Conservation (phyloP, 768 basidiomycete species). For the Boletellus sp. region DNA sequence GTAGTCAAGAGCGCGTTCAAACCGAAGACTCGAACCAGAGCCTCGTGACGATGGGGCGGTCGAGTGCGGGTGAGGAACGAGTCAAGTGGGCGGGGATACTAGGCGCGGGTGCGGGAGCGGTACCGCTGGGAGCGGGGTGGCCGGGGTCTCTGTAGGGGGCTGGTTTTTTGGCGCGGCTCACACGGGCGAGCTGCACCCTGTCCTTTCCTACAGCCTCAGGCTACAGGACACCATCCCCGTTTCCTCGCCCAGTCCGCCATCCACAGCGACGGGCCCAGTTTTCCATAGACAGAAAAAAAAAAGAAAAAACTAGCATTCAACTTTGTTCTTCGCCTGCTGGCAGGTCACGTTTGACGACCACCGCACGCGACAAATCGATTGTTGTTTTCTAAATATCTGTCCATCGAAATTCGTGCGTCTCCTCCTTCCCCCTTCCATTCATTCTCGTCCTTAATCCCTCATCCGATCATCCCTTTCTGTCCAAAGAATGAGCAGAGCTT, state of each 20-base stretch:
- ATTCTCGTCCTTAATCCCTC: background rate
- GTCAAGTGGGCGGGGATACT: background rate
- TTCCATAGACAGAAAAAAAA: constrained; percentile 39
- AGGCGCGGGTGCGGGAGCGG: constrained; percentile 4
- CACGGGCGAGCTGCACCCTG: constrained; percentile 32
- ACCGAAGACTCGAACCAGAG: too few relatives aligned
- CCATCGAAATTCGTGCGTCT: constrained; percentile 42
- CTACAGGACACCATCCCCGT: constrained; percentile 30
- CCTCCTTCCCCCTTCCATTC: constrained; percentile 11
- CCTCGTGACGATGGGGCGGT: too few relatives aligned
- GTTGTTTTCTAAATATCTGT: constrained; percentile 47
- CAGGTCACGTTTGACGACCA: constrained; percentile 88
- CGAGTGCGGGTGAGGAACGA: background rate
- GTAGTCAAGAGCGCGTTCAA: too few relatives aligned
- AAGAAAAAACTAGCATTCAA: constrained; percentile 37
- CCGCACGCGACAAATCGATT: constrained; percentile 58
- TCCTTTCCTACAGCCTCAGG: constrained; percentile 39
- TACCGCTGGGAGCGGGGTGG: constrained; percentile 18
- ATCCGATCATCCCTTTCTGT: constrained; percentile 10
- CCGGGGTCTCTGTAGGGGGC: constrained; percentile 26
- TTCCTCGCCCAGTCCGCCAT: constrained; percentile 32
- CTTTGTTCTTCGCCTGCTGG: constrained; percentile 80
- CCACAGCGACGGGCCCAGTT: constrained; percentile 35
- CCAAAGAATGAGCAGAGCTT: constrained; percentile 90
- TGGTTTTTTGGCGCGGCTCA: constrained; percentile 32